Percentiles rank a stretch among this genome's conserved stretches.
phyloP scores from a whole-genome alignment of 2,329 filamentous ascomycete species.

The Hypoxylon sp. region DNA sequence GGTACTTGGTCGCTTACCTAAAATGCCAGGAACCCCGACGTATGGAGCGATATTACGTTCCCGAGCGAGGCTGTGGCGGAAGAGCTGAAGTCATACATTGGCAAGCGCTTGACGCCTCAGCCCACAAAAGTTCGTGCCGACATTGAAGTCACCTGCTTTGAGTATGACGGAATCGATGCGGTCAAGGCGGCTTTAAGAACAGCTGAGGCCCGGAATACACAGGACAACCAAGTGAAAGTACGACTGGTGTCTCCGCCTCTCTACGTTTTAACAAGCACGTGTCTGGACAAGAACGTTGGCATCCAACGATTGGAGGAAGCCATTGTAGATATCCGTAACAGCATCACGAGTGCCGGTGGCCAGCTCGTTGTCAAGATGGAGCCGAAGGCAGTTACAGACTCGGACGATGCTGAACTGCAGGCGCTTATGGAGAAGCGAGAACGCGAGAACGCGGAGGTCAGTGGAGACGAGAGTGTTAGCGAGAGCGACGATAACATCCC shows the following conservation, averaged over 20 bases:
- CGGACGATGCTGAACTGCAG: slow-evolving; percentile 96
- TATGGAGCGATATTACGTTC: slow-evolving; percentile 95
- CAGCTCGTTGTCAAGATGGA: slow-evolving; percentile 96
- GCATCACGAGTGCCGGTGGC: slow-evolving; percentile 83
- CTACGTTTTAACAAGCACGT: slow-evolving; percentile 96
- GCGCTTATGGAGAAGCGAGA: slow-evolving; percentile 99
- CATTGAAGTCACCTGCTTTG: slow-evolving; percentile 95
- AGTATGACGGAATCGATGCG: slow-evolving; percentile 98
- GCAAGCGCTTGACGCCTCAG: slow-evolving; percentile 96
- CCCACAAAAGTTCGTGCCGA: slow-evolving; percentile 99
- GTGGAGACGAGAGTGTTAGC: slow-evolving; percentile 95
- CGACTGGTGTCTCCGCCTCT: slow-evolving; percentile 97
- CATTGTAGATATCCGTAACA: slow-evolving; percentile 86
- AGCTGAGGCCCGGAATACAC: slow-evolving; percentile 92
- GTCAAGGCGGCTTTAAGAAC: slow-evolving; percentile 93
- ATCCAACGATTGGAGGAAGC: slow-evolving; percentile 89
- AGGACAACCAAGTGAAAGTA: slow-evolving; percentile 96
- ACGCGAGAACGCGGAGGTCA: slow-evolving; percentile 97
- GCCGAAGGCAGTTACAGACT: slow-evolving; percentile 98
- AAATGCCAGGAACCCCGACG: slow-evolving; percentile 83
- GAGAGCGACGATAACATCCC: slow-evolving; percentile 92
- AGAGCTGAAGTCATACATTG: slow-evolving; percentile 94
- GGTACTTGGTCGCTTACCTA: slow-evolving; percentile 33
- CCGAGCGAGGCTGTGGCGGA: slow-evolving; percentile 86
- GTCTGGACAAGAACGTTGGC: slow-evolving; percentile 90